Base-by-base conservation (phyloP, 1,284 basidiomycete genomes). In the Fistulinella staudtii region DNA sequence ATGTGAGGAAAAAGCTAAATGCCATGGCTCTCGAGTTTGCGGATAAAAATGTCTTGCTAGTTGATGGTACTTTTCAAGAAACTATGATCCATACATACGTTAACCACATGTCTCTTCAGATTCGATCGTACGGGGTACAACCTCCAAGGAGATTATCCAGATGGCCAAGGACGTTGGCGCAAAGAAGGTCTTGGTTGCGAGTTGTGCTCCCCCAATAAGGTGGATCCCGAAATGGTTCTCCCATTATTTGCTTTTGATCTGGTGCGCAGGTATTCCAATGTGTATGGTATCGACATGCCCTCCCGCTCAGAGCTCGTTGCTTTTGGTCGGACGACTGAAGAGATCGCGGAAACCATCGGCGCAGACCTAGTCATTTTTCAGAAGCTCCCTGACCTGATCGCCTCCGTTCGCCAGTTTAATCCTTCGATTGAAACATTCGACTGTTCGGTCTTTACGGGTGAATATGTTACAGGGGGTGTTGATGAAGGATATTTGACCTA, bases 251-350 rank as follows among this genome's bases (percentile, higher is more conserved):
- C 40, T 15, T 37, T 50, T 37, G 41, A 48, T 41, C 23, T 28
- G 30, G 27, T 46, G 17, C 8, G 3, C 41, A 90, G 92, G 35
- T 82, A 85, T 67, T 87, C 92, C 9, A 97, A 99, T 63, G 96
- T 99, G 6, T 99, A 99, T 69, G 96, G 96, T 25, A 99, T 99
- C 63, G 96, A 99, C 73, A 99, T 99, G 96, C 96, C 96, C 24
- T 93, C 93, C 1, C 85, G 93, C 8, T 69, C 75, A 29, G 96
- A 99, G 66, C 86, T 99, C 27, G 95, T 99, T 39, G 96, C 94
- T 0, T 77, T 96, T 67, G 80, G 76, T 36, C 83, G 93, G 43
- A 82, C 83, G 38, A 81, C 80, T 17, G 76, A 81, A 31, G 79
- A 87, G 50, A 84, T 99, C 48, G 91, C 93, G 4, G 61, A 73